Base-by-base conservation (phyloP, 495 filamentous ascomycete species). In the Terfezia claveryi region DNA sequence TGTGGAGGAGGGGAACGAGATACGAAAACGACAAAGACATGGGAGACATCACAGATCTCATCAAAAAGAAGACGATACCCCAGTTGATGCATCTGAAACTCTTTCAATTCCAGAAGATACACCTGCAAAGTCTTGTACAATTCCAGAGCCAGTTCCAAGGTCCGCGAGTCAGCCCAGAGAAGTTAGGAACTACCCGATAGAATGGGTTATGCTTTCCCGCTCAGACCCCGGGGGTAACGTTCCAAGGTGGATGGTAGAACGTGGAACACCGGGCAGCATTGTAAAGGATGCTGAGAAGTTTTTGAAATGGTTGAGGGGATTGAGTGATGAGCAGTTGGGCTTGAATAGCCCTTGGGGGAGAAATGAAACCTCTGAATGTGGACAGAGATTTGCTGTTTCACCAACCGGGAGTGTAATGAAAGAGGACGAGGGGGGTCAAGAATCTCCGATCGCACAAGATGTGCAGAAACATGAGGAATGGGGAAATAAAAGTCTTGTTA, bases 151-250 rank as follows among this genome's bases (percentile, higher is more conserved):
- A 27, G 27, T 27, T 5, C 27, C 2, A 27, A 27, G 5, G 2
- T 2, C 7, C 7, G 7, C 4, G 27, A 32, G 27, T 32, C 4
- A 32, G 2, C 2, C 27, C 27, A 32, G 7, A 32, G 27, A 32
- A 2, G 27, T 32, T 7, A 32, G 82, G 0, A 78, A 95, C 27
- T 32, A 32, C 27, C 27, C 27, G 27, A 32, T 32, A 12, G 89
- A 95, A 67, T 96, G 89, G 89, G 79, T 94, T 38, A 94, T 95
- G 91, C 78, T 95, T 23, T 94, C 89, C 1, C 73, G 89, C n/a
- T 87, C 82, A 66, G 87, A 95, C 60, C 89, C 89, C 0, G 89
- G 91, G 23, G 91, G 89, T 37, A 91, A 77, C 54, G 88, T 95
- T 8, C 89, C 89, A 0, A 75, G 85, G 32, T 96, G 91, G 70